Conservation (phyloP, 805 yeast species). For the Cyberlindnera veronae region DNA sequence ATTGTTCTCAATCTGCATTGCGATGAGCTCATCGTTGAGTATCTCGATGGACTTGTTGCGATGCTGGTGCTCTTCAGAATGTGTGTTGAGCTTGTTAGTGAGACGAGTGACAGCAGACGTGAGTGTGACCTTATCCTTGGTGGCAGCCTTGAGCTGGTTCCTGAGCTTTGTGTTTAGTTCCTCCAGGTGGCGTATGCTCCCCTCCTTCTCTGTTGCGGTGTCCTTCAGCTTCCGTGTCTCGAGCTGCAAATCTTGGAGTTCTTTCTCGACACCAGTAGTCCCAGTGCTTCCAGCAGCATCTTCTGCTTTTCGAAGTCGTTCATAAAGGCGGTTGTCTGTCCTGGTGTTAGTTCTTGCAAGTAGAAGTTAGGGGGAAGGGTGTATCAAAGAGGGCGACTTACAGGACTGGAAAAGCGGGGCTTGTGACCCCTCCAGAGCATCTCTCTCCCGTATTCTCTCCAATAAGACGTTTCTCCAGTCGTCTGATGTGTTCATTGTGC, state of each 20-base stretch:
- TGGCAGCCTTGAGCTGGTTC: slow-evolving; percentile 23
- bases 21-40: slow-evolving; percentile 64
- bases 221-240: slow-evolving; percentile 5
- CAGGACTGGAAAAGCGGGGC: slow-evolving; percentile 7
- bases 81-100: slow-evolving; percentile 27
- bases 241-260: slow-evolving; percentile 3
- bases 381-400: slow-evolving; percentile 3
- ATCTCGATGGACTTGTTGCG: slow-evolving; percentile 56
- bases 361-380: no score
- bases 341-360: neutral
- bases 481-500: neutral
- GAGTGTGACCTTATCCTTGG: slow-evolving; percentile 27
- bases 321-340: slow-evolving; percentile 16
- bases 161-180: slow-evolving; percentile 13
- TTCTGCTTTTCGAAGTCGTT: slow-evolving; percentile 17
- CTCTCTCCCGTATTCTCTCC: slow-evolving; percentile 15
- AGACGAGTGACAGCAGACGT: slow-evolving; percentile 27
- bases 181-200: slow-evolving; percentile 2
- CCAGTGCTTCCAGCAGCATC: slow-evolving; percentile 2
- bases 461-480: slow-evolving; percentile 13
- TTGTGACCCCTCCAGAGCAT: slow-evolving; percentile 12
- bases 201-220: slow-evolving; percentile 5
- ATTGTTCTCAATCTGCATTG: slow-evolving; percentile 53
- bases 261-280: slow-evolving; percentile 8
- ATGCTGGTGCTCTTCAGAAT: slow-evolving; percentile 29